Evolutionary conservation across 495 filamentous ascomycete genomes (phyloP).

Genomic region (Cercophora samala): DNA sequence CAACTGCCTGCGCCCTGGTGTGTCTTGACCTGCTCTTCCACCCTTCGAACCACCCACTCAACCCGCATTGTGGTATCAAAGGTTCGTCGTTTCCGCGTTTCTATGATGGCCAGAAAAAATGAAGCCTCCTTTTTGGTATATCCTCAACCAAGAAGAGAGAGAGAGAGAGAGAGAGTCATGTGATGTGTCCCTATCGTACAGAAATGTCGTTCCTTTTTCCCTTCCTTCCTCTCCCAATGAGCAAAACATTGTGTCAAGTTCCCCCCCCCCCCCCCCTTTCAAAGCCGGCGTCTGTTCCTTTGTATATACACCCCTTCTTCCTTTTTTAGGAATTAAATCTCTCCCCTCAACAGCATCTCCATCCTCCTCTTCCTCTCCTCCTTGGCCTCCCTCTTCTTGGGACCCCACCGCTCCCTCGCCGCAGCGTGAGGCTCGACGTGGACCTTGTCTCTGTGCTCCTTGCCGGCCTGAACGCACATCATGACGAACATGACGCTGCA

Average conservation of each 20-base stretch:
- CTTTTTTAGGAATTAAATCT: conserved; percentile 33
- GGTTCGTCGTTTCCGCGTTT: neutral
- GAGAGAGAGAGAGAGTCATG: neutral
- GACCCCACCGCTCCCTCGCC: conserved; percentile 51
- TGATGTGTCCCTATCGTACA: neutral
- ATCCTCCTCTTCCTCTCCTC: conserved; percentile 68
- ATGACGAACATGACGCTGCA: conserved; percentile 74
- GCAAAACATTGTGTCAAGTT: neutral
- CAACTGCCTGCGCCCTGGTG: neutral
- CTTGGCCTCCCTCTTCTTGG: conserved; percentile 1
- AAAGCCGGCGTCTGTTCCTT: neutral
- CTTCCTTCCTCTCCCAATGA: neutral
- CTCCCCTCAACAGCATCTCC: conserved; percentile 53
- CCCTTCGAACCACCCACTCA: neutral
- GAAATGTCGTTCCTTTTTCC: neutral
- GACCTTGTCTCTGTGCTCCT: conserved; percentile 45
- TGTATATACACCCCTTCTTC: neutral
- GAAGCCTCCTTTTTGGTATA: neutral
- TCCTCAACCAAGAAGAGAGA: neutral
- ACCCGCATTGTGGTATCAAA: neutral
- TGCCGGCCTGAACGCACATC: conserved; percentile 44
- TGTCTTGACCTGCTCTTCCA: neutral
- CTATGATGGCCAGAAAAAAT: neutral
- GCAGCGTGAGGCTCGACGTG: conserved; percentile 68
- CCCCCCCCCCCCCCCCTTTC: neutral